Base-by-base conservation (phyloP, 768 basidiomycete genomes). In the Coprinopsis cinerea region DNA sequence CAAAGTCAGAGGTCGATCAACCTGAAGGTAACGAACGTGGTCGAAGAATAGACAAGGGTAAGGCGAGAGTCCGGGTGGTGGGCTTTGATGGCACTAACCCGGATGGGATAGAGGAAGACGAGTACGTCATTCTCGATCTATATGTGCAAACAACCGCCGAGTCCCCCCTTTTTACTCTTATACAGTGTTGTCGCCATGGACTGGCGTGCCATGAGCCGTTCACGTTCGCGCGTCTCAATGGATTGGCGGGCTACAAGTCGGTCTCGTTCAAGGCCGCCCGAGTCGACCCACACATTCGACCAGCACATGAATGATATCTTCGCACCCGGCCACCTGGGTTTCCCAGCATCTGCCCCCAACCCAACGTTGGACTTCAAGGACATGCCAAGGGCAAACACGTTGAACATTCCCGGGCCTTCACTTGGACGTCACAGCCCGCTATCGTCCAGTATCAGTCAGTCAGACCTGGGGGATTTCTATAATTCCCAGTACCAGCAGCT, bases 201-300 rank as follows among this genome's bases (percentile, higher is more conserved):
- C 61, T 96, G 92, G 93, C 77, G 92, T 43, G 83, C 88, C 26
- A 82, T 92, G 63, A 93, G 91, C 66, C 78, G 92, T 55, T 95
- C 92, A 22, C 79, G 92, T 59, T 94, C 92, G 13, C 81, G 92
- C 20, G 84, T 85, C 57, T 84, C 88, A 18, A 92, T 94, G 88
- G 92, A 94, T 64, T 93, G 92, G 92, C 75, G 85, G 49, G 83
- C 88, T 27, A 68, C 82, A 46, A 83, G 81, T 66, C 82, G 86
- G 48, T 89, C 88, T 25, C 80, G 85, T 47, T 88, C 87, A 37
- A 78, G 90, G 30, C 83, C 86, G 17, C 81, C 86, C 25, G 79
- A 81, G 55, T 59, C 76, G 22, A 64, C 67, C 48, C 65, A 66
- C 9, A 67, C 70, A 42, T 75, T 79, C 59, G 78, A 82, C 50